A percentile compares a stretch with the other conserved stretches of the same genome.
phyloP scores from a whole-genome alignment of 768 basidiomycete genomes.

The Collybia mongolica region DNA sequence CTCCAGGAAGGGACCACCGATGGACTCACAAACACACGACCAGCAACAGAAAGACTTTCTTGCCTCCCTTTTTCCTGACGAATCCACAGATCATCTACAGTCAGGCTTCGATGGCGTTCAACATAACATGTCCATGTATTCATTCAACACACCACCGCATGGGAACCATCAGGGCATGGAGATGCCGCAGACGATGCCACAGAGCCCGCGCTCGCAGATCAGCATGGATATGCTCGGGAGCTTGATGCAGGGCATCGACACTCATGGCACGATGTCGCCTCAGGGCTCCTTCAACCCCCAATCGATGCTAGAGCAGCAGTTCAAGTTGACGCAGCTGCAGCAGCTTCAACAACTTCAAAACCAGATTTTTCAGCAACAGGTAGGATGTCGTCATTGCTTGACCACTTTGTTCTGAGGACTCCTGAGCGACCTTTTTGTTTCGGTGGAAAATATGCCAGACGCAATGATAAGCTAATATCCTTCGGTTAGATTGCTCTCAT shows the following conservation, averaged over 20 bases:
- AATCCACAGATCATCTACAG: background rate
- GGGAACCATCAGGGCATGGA: background rate
- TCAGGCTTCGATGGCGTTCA: background rate
- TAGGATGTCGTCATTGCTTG: constrained; percentile 27
- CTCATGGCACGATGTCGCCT: constrained; percentile 18
- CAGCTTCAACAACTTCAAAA: constrained; percentile 75
- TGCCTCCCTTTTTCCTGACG: background rate
- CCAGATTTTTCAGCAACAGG: constrained; percentile 91
- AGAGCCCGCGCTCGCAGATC: constrained; percentile 29
- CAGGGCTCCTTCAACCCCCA: constrained; percentile 37
- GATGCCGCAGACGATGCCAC: constrained; percentile 8
- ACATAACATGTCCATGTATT: constrained; percentile 1
- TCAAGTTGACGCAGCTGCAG: constrained; percentile 72
- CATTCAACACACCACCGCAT: background rate
- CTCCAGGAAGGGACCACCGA: background rate
- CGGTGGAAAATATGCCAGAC: background rate
- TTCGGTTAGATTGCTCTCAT: constrained; percentile 63
- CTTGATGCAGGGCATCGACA: constrained; percentile 45
- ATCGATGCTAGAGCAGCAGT: constrained; percentile 69
- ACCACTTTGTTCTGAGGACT: constrained; percentile 2
- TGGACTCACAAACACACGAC: background rate
- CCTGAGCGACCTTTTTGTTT: background rate
- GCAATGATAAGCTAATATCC: constrained; percentile 8
- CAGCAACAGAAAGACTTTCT: constrained; percentile 3
- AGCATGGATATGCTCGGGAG: constrained; percentile 52